Evolutionary conservation across 2,329 filamentous ascomycete genomes (phyloP).

Genomic region (Hypoxylon sp.): DNA sequence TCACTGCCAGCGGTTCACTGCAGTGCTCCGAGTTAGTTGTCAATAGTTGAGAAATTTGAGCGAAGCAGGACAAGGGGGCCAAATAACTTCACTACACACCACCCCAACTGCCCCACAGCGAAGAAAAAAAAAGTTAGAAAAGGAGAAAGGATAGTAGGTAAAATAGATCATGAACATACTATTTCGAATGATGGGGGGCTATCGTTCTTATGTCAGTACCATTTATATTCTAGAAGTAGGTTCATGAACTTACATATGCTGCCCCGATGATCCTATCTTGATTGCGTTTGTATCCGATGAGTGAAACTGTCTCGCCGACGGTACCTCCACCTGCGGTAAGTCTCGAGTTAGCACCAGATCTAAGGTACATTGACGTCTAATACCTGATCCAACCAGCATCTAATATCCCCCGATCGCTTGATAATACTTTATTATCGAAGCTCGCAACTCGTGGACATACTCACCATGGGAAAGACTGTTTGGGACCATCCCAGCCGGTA

Average conservation of each 20-base stretch:
- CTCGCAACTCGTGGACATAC: background rate
- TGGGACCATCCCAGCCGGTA: conserved; percentile 58
- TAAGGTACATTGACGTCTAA: background rate
- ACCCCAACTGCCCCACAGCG: too few species aligned
- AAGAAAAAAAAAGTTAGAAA: background rate
- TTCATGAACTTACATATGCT: conserved; percentile 55
- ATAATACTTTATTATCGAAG: background rate
- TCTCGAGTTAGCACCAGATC: conserved; percentile 18
- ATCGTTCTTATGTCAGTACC: background rate
- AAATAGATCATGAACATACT: conserved; percentile 29
- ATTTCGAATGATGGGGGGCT: conserved; percentile 61
- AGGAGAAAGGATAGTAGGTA: background rate
- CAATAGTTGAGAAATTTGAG: background rate
- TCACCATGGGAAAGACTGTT: conserved; percentile 61
- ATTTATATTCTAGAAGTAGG: background rate
- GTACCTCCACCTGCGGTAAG: conserved; percentile 62
- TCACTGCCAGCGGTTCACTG: conserved; percentile 63
- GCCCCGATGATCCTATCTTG: conserved; percentile 67
- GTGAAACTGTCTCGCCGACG: conserved; percentile 73
- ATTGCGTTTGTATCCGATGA: conserved; percentile 75
- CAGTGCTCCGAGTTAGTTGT: conserved; percentile 9
- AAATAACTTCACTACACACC: background rate
- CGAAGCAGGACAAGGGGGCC: background rate
- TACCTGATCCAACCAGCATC: background rate
- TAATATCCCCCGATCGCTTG: background rate